These are phyloP conservation scores for Dactylellina leptospora DNA, from an alignment of 2,329 filamentous ascomycete genomes.

Conservation along the genomic window DNA sequence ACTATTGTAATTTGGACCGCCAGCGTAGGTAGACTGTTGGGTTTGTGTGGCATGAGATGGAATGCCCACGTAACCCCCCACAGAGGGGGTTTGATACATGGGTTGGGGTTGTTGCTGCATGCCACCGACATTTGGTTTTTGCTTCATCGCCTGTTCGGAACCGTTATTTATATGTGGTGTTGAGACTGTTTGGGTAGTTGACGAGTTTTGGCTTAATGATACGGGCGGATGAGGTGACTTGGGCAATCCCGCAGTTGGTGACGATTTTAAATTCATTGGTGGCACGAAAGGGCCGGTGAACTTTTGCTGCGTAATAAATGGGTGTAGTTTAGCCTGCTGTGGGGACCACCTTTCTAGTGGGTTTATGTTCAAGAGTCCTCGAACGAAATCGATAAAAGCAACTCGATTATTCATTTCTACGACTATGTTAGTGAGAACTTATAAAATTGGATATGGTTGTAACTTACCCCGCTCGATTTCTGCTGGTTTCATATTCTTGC, in stretches of 20 bases:
- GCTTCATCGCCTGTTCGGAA: conserved; percentile 70
- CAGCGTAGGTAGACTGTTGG: conserved; percentile 51
- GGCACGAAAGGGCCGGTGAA: conserved; percentile 95
- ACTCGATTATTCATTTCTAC: conserved; percentile 98
- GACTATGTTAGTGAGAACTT: conserved; percentile 12
- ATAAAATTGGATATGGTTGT: not conserved
- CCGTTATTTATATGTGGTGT: conserved; percentile 53
- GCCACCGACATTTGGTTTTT: conserved; percentile 70
- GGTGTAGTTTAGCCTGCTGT: conserved; percentile 94
- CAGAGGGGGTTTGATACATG: conserved; percentile 48
- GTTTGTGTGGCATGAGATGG: conserved; percentile 20
- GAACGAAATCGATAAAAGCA: conserved; percentile 97
- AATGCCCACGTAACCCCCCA: conserved; percentile 24
- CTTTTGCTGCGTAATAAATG: conserved; percentile 98
- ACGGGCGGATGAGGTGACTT: conserved; percentile 57
- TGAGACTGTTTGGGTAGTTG: conserved; percentile 89
- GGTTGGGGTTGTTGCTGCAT: conserved; percentile 31
- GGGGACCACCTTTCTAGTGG: conserved; percentile 97
- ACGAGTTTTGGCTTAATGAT: conserved; percentile 21
- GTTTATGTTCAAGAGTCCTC: conserved; percentile 91
- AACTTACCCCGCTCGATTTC: conserved; percentile 90
- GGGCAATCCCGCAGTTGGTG: conserved; percentile 72
- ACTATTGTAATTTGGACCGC: conserved; percentile 55
- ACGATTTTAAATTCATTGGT: conserved; percentile 93
- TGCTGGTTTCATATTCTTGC: conserved; percentile 98